Evolutionary conservation across 2,329 filamentous ascomycete genomes (phyloP).

Genomic region (Aspergillus sp.): DNA sequence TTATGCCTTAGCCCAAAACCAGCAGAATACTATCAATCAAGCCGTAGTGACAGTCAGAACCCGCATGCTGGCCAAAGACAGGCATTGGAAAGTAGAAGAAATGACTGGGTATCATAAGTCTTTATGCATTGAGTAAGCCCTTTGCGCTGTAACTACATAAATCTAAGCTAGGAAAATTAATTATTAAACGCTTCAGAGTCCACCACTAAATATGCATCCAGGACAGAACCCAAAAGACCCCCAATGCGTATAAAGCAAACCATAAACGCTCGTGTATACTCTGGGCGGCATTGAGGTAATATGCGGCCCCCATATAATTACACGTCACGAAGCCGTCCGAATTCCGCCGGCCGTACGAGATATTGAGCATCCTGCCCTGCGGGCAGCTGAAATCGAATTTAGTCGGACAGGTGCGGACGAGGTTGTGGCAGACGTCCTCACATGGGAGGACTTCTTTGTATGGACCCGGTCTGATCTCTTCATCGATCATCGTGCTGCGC

Average conservation of each 20-base stretch:
- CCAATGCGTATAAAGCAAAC: constrained; percentile 4
- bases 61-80: no score
- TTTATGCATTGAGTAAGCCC: no score
- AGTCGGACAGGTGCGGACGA: constrained; percentile 78
- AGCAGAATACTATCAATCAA: no score
- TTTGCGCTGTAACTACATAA: no score
- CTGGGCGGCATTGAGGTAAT: constrained; percentile 34
- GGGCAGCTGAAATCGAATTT: constrained; percentile 71
- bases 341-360: constrained; percentile 43
- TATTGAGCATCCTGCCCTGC: constrained; percentile 38
- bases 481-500: constrained; percentile 66
- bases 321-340: constrained; percentile 42
- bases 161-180: background rate
- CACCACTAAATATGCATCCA: background rate
- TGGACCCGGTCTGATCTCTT: constrained; percentile 65
- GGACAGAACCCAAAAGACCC: constrained; percentile 10
- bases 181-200: background rate
- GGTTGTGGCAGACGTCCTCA: constrained; percentile 73
- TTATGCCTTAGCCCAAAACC: no score
- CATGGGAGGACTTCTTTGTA: constrained; percentile 93
- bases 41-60: no score
- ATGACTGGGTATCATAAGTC: no score
- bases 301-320: constrained; percentile 55
- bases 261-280: constrained; percentile 1
- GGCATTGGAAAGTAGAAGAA: no score